Evolutionary conservation across 768 basidiomycete genomes (phyloP), one percentile per base, ranked within the genome.

Genomic region (Boletus sp.): DNA sequence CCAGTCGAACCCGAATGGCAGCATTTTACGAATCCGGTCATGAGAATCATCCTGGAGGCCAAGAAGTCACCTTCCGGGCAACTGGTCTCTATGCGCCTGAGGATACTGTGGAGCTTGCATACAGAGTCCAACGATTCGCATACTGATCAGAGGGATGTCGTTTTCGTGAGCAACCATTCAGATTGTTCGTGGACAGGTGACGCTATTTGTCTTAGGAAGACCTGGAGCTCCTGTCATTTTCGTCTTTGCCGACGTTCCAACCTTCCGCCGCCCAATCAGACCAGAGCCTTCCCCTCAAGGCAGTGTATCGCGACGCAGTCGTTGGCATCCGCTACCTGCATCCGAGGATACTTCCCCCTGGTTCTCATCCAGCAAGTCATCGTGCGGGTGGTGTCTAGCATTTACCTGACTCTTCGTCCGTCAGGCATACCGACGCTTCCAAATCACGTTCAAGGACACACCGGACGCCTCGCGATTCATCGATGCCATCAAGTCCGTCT

Each of bases 311-410:
- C 24, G 89, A 87, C 54, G 76, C 80, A 5, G 76, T 86, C 0
- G 86, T 91, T 29, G 90, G 90, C 12, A 80, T 92, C 45, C 84
- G 90, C 24, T 92, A 92, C 64, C 73, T 90, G 35, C 77, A 87
- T 59, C 79, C 80, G 29, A 76, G 74, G 32, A 76, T 58, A 12
- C 42, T 64, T 6, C 62, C 66, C 9, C 62, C 64, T 17, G 69
- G 69, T 45, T 62, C 62, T 40, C 62, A 60, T n/a, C 71, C 73
- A 51, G 77, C 73, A 63, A 56, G 71, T 67, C 18, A 17, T 45
- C 28, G 18, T 50, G 12, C 48, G 14, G 17, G 24, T 39, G 45
- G 18, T 37, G 46, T 45, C 28, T 9, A 24, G 14, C 39, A 18
- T 2, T 36, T 33, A 33, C 39, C 60, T 64, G 52, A 70, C 46